A percentile compares a stretch with the other conserved stretches of the same genome.
phyloP scores from a whole-genome alignment of 805 yeast species.

The Lachancea lanzarotensis region DNA sequence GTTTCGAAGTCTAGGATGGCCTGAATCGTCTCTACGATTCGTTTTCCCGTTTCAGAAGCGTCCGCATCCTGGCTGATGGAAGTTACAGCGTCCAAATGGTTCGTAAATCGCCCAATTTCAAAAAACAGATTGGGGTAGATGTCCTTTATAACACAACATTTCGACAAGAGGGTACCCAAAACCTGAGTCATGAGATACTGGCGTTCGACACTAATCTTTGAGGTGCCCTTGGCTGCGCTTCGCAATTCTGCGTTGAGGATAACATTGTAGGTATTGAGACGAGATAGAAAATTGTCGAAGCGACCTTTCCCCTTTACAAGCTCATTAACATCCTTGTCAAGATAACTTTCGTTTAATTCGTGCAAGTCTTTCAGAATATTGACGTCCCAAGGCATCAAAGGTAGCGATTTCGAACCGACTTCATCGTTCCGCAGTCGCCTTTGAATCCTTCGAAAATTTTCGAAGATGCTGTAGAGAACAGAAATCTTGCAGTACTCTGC shows the following conservation, averaged over 20 bases:
- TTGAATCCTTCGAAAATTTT: constrained; percentile 3
- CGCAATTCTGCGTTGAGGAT: constrained; percentile 19
- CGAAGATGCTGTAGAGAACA: constrained; percentile 16
- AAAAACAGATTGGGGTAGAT: constrained; percentile 19
- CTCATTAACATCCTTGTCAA: constrained; percentile 11
- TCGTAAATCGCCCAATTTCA: constrained; percentile 3
- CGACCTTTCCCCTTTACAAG: constrained; percentile 10
- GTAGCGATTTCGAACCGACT: neutral
- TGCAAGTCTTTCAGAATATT: constrained; percentile 15
- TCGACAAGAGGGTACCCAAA: constrained; percentile 11
- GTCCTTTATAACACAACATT: constrained; percentile 12
- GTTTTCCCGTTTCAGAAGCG: neutral
- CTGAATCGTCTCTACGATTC: neutral
- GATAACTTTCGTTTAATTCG: constrained; percentile 7
- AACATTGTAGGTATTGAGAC: constrained; percentile 10
- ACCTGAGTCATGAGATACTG: constrained; percentile 8
- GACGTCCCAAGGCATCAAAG: constrained; percentile 17
- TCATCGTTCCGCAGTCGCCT: neutral
- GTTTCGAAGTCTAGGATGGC: constrained; percentile 1
- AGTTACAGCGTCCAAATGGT: neutral
- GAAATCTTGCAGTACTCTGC: constrained; percentile 22
- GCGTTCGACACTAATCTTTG: neutral
- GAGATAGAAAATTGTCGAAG: constrained; percentile 17
- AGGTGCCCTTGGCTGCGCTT: neutral
- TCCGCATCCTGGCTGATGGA: neutral